A percentile compares a stretch with the other conserved stretches of the same genome.
phyloP scores from a whole-genome alignment of 2,329 filamentous ascomycete genomes.

The Purpureocillium lavendulum region DNA sequence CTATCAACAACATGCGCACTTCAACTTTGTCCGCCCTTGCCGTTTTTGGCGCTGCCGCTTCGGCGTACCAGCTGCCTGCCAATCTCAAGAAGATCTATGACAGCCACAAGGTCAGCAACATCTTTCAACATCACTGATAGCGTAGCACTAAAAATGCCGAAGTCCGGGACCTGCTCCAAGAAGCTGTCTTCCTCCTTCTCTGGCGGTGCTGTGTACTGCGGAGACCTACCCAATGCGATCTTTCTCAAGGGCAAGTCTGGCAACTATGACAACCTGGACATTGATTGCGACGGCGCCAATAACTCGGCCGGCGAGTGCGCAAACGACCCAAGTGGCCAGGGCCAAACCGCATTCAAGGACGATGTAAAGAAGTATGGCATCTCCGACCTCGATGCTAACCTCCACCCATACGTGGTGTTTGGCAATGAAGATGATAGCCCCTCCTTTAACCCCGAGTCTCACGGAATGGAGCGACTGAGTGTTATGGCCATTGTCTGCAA shows the following conservation, averaged over 20 bases:
- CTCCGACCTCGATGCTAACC: conserved; percentile 30
- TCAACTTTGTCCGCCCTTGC: conserved; percentile 2
- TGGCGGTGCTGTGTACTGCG: conserved; percentile 10
- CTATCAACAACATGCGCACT: no score
- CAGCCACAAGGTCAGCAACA: conserved; percentile 2
- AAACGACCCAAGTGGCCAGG: conserved; percentile 26
- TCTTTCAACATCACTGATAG: not conserved
- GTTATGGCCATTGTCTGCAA: conserved; percentile 38
- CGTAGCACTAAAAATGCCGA: not conserved
- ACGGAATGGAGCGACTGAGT: conserved; percentile 33
- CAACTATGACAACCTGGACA: conserved; percentile 4
- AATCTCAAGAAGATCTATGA: conserved; percentile 8
- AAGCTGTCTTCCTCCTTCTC: conserved; percentile 7
- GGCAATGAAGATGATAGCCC: conserved; percentile 26
- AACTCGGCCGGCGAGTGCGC: conserved; percentile 22
- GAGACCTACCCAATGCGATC: conserved; percentile 26
- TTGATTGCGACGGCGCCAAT: conserved; percentile 3
- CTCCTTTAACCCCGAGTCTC: conserved; percentile 23
- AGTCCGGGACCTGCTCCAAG: conserved; percentile 21
- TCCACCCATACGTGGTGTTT: conserved; percentile 38
- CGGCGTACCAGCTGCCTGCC: conserved; percentile 6
- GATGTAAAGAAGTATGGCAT: conserved; percentile 19
- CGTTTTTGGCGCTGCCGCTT: conserved; percentile 7
- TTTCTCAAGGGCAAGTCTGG: conserved; percentile 15
- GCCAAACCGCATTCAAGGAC: conserved; percentile 31